A percentile compares a stretch with the other conserved stretches of the same genome.
Evolutionary conservation across 805 yeast species (phyloP).

Genomic region (Yamadazyma philogaea): DNA sequence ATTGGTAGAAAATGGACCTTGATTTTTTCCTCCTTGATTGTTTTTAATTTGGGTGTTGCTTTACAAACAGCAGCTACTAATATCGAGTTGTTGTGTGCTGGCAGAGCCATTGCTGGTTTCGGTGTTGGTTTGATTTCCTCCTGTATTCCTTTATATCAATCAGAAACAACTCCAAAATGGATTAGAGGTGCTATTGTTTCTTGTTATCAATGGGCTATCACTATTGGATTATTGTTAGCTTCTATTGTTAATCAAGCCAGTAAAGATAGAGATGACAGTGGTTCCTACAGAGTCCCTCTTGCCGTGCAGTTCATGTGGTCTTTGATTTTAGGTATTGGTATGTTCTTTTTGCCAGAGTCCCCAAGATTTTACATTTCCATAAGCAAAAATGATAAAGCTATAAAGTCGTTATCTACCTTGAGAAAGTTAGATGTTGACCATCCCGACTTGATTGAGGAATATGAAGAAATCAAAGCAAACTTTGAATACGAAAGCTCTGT

Average conservation of each 20-base stretch:
- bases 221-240: conserved; percentile 40
- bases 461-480: conserved; percentile 72
- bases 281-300: conserved; percentile 42
- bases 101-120: conserved; percentile 42
- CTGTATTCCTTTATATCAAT: conserved; percentile 38
- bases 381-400: conserved; percentile 26
- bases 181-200: conserved; percentile 44
- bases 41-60: conserved; percentile 36
- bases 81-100: conserved; percentile 38
- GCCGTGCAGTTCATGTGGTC: conserved; percentile 42
- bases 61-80: conserved; percentile 37
- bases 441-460: conserved; percentile 66
- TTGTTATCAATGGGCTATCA: conserved; percentile 40
- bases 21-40: conserved; percentile 29
- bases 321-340: conserved; percentile 32
- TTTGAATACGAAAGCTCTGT: conserved; percentile 65
- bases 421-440: conserved; percentile 59
- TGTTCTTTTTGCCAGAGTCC: conserved; percentile 36
- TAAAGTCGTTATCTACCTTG: conserved; percentile 29
- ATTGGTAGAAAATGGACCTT: conserved; percentile 40
- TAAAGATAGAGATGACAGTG: conserved; percentile 31
- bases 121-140: conserved; percentile 45
- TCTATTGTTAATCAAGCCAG: conserved; percentile 37
- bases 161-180: conserved; percentile 42
- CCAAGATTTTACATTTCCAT: conserved; percentile 39